A percentile compares a stretch with the other conserved stretches of the same genome.
These are phyloP conservation scores for Chimonanthus salicifolius DNA, from an alignment of 164 flowering plant genomes.

Conservation along the genomic window DNA sequence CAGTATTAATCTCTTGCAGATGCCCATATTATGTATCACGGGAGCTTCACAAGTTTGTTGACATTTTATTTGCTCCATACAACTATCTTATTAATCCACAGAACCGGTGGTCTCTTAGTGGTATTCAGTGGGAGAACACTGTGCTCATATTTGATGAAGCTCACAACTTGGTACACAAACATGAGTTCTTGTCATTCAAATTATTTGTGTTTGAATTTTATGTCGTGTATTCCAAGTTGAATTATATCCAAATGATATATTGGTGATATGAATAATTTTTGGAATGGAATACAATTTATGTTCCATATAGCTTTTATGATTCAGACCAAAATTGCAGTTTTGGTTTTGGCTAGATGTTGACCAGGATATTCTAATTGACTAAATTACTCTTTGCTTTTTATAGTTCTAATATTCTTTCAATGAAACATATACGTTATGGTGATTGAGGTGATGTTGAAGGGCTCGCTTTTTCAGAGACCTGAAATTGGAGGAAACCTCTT, in stretches of 20 bases:
- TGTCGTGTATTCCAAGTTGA: no score
- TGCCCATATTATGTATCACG: slow-evolving; percentile 91
- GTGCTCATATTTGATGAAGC: slow-evolving; percentile 97
- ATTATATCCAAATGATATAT: background rate
- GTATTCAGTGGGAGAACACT: slow-evolving; percentile 58
- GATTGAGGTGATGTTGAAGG: no score
- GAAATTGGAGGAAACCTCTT: no score
- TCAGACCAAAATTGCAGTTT: background rate
- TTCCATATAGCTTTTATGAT: background rate
- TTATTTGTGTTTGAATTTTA: background rate
- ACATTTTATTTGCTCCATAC: slow-evolving; percentile 90
- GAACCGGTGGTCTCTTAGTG: slow-evolving; percentile 48
- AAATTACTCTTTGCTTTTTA: background rate
- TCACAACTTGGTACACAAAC: slow-evolving; percentile 72
- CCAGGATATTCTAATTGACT: background rate
- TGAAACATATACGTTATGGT: no score
- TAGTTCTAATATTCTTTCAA: background rate
- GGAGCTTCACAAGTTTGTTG: slow-evolving; percentile 82
- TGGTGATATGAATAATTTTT: background rate
- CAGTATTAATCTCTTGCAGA: slow-evolving; percentile 32
- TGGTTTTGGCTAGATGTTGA: background rate
- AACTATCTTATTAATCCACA: slow-evolving; percentile 87
- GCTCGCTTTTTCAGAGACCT: no score
- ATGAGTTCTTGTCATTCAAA: background rate
- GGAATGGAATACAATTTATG: background rate